Percentiles rank a stretch among this genome's conserved stretches.
These are phyloP conservation scores for Elaeagnus macrophylla DNA, from an alignment of 306 rosid genomes.

Conservation along the genomic window DNA sequence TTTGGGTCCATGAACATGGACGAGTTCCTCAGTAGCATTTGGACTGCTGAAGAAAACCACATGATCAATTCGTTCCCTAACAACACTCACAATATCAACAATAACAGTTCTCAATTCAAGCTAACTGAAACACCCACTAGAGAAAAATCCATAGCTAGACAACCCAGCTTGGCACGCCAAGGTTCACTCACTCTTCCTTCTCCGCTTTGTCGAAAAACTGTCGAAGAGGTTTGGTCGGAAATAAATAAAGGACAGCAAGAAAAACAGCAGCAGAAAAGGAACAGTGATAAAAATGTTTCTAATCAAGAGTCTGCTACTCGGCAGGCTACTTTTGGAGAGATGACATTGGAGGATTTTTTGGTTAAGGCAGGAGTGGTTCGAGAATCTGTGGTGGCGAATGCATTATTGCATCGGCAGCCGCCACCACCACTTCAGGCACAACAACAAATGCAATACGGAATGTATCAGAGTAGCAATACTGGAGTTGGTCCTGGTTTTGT, in stretches of 20 bases:
- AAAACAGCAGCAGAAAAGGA: slow-evolving; percentile 12
- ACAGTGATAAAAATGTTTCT: slow-evolving; percentile 12
- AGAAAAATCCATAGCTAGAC: slow-evolving; percentile 36
- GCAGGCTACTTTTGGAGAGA: slow-evolving; percentile 80
- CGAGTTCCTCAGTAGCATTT: slow-evolving; percentile 75
- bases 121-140: no score
- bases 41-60: slow-evolving; percentile 85
- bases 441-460: slow-evolving; percentile 31
- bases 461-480: slow-evolving; percentile 29
- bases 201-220: slow-evolving; percentile 71
- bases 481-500: slow-evolving; percentile 29
- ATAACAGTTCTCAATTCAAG: background rate
- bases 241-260: slow-evolving; percentile 37
- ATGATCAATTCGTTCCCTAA: slow-evolving; percentile 15
- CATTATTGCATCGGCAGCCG: background rate
- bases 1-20: slow-evolving; percentile 98
- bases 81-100: background rate
- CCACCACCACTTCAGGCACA: slow-evolving; percentile 13
- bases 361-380: slow-evolving; percentile 78
- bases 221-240: slow-evolving; percentile 92
- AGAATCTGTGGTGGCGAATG: slow-evolving; percentile 23
- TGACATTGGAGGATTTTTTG: slow-evolving; percentile 92
- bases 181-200: slow-evolving; percentile 69
- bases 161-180: slow-evolving; percentile 56
- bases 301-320: slow-evolving; percentile 50